Conservation (phyloP, 2,329 filamentous ascomycete species). For the Cyanodermella asteris region DNA sequence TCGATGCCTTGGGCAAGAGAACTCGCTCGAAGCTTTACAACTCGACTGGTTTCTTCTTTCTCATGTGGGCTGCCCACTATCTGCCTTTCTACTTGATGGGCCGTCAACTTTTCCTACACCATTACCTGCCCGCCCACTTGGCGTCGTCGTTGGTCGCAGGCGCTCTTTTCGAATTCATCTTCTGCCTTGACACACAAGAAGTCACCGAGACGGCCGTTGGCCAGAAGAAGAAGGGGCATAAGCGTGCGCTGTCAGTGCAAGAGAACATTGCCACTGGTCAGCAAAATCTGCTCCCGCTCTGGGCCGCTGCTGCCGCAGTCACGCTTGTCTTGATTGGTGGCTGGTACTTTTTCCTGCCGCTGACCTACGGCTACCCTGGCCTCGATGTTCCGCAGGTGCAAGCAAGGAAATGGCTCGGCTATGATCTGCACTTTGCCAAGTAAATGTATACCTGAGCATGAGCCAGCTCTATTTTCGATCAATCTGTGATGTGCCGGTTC, state of each 20-base stretch:
- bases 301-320: conserved; percentile 56
- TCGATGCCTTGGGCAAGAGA: conserved; percentile 79
- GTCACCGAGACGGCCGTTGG: conserved; percentile 22
- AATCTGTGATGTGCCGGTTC: no score
- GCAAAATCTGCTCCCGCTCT: conserved; percentile 55
- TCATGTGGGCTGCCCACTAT: conserved; percentile 94
- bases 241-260: conserved; percentile 51
- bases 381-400: conserved; percentile 57
- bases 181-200: conserved; percentile 56
- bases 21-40: conserved; percentile 91
- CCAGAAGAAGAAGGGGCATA: conserved; percentile 25
- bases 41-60: conserved; percentile 96
- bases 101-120: conserved; percentile 91
- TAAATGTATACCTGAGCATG: no score
- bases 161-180: conserved; percentile 83
- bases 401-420: conserved; percentile 83
- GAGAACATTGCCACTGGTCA: conserved; percentile 62
- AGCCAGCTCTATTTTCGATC: no score
- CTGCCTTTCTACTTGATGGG: conserved; percentile 98
- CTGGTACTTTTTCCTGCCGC: conserved; percentile 82
- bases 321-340: conserved; percentile 46
- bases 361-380: conserved; percentile 89
- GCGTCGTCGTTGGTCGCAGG: conserved; percentile 79
- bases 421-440: conserved; percentile 97
- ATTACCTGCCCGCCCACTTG: conserved; percentile 87